These are phyloP conservation scores for Phragmites australis DNA, from an alignment of 176 grass and related monocot species.

Conservation along the genomic window DNA sequence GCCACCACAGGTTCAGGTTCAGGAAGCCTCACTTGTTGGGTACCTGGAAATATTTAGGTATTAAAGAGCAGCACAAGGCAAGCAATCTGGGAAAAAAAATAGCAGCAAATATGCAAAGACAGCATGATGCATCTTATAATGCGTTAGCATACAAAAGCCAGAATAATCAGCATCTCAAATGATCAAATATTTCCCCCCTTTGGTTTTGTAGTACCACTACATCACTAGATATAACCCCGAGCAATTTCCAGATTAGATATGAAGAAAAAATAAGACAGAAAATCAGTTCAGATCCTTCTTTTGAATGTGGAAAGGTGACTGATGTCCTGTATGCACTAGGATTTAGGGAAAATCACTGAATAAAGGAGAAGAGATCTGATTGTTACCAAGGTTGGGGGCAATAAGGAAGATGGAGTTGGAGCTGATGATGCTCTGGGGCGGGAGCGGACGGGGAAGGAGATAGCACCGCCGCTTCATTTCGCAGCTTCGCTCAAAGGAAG, in stretches of 20 bases:
- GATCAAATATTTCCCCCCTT: neutral
- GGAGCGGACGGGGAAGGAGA: neutral
- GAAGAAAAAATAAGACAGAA: constrained; percentile 7
- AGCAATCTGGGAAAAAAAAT: constrained; percentile 28
- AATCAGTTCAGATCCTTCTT: constrained; percentile 12
- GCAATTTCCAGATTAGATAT: constrained; percentile 21
- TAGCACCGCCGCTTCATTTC: neutral
- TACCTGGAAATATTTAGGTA: constrained; percentile 42
- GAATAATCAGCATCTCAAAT: constrained; percentile 11
- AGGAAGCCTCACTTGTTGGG: constrained; percentile 29
- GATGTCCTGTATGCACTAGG: neutral
- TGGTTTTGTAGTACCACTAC: neutral
- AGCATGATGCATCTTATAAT: constrained; percentile 21
- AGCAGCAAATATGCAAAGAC: constrained; percentile 17
- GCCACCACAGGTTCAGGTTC: constrained; percentile 34
- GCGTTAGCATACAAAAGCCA: neutral
- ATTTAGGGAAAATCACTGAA: constrained; percentile 13
- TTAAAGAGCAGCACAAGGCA: constrained; percentile 32
- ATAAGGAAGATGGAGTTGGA: neutral
- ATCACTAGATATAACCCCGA: neutral
- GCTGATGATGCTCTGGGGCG: neutral
- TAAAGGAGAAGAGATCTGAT: constrained; percentile 3
- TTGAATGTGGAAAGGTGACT: neutral
- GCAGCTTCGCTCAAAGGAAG: neutral
- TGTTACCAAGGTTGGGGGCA: neutral